These are phyloP conservation scores for Trichocladium antarcticum DNA, from an alignment of 495 filamentous ascomycete genomes.

Conservation along the genomic window DNA sequence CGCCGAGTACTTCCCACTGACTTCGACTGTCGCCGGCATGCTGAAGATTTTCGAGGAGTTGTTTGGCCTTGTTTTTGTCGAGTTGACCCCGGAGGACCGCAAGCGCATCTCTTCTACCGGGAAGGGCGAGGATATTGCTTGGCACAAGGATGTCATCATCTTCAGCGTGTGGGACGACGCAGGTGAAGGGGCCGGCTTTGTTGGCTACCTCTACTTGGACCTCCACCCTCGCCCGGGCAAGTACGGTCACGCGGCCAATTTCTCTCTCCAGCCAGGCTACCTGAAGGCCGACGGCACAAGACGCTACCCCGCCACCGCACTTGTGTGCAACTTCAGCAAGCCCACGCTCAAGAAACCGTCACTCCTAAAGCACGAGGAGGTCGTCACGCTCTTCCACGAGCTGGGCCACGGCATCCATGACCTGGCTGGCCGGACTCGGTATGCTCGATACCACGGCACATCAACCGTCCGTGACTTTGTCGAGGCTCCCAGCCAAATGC, in stretches of 20 bases:
- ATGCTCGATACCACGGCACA: slow-evolving; percentile 51
- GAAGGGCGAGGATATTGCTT: slow-evolving; percentile 47
- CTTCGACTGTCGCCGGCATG: slow-evolving; percentile 79
- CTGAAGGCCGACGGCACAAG: slow-evolving; percentile 42
- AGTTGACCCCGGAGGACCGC: slow-evolving; percentile 49
- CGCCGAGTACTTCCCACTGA: slow-evolving; percentile 87
- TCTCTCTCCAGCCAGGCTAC: slow-evolving; percentile 61
- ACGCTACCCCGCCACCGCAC: slow-evolving; percentile 49
- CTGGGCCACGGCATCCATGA: slow-evolving; percentile 57
- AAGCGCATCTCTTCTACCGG: slow-evolving; percentile 40
- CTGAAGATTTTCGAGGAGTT: slow-evolving; percentile 87
- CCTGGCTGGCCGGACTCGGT: slow-evolving; percentile 43
- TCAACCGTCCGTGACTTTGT: slow-evolving; percentile 53
- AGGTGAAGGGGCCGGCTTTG: slow-evolving; percentile 45
- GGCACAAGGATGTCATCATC: slow-evolving; percentile 52
- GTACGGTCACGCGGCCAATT: slow-evolving; percentile 66
- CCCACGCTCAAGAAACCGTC: slow-evolving; percentile 51
- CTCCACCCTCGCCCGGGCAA: slow-evolving; percentile 52
- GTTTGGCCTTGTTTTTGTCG: slow-evolving; percentile 83
- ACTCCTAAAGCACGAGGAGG: slow-evolving; percentile 53
- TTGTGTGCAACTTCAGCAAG: slow-evolving; percentile 60
- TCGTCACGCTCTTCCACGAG: slow-evolving; percentile 56
- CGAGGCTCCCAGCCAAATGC: slow-evolving; percentile 56
- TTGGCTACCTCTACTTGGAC: slow-evolving; percentile 57
- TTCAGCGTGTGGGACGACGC: slow-evolving; percentile 54